Base-by-base conservation (phyloP, 1,284 basidiomycete genomes). In the Melampsora larici-populina region DNA sequence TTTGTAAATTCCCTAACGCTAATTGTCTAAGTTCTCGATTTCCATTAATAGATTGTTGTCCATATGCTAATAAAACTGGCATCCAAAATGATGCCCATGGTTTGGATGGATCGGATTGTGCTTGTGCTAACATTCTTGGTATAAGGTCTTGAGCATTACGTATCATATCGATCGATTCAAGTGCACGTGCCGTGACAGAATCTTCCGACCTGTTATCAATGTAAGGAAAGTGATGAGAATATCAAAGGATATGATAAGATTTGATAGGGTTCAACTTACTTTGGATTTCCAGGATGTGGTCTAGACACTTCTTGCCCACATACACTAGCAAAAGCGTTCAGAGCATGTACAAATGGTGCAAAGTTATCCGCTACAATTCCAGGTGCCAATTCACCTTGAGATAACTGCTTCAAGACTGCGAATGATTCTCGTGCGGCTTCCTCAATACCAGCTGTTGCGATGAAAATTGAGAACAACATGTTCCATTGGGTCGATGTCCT, bases 401-500 rank as follows among this genome's bases (percentile, higher is more conserved):
- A 87, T 49, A 97, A 86, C 67, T 86, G 86, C 36, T 88, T 85
- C 31, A 95, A 85, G 8, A 95, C 87, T 13, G 90, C 89, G 81
- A 98, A 92, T 0, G 94, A 91, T 65, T 90, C 86, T 64, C 92
- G 90, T 36, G 92, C 90, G 1, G 94, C 94, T 84, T 93, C 92
- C n/a, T 92, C 89, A 81, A 97, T 92, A 9, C 90, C 87, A 64
- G 93, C 89, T 0, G 93, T 94, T 0, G 90, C 91, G 58, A 92
- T 89, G 80, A 99, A 88, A n/a, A 98, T 86, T 0, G 93, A 90
- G 81, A 97, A 93, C 21, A 96, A 88, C 48, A 98, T 86, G 74
- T 92, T 92, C 97, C 97, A 99, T 84, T 99, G 95, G 0, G 96
- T 97, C 81, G 92, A 90, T 1, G 93, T 94, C 78, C 89, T 91